Conservation (phyloP, 306 rosid genomes). For the Datisca glomerata region DNA sequence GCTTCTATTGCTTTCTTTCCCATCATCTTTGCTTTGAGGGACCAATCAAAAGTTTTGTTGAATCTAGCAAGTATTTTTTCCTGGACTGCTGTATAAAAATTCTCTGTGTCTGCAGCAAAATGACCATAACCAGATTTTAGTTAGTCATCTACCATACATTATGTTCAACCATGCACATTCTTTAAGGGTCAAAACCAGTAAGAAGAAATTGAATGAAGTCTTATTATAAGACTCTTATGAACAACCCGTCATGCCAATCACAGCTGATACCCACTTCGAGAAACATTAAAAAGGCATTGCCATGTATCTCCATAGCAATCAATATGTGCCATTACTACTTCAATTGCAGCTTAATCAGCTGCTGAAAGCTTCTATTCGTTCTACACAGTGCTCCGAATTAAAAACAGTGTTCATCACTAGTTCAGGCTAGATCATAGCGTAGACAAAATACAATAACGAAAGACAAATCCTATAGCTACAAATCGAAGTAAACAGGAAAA, state of each 20-base stretch:
- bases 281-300: too few relatives aligned
- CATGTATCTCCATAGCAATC: too few relatives aligned
- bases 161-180: neutral
- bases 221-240: neutral
- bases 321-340: too few relatives aligned
- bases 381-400: too few relatives aligned
- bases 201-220: neutral
- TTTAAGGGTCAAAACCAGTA: neutral
- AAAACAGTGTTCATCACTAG: too few relatives aligned
- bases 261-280: too few relatives aligned
- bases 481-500: too few relatives aligned
- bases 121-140: neutral
- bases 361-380: too few relatives aligned
- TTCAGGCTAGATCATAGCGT: too few relatives aligned
- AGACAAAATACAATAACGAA: too few relatives aligned
- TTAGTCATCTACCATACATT: neutral
- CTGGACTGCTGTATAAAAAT: conserved; percentile 76
- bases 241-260: neutral
- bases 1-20: conserved; percentile 90
- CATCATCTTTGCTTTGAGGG: conserved; percentile 84
- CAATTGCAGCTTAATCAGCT: too few relatives aligned
- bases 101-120: conserved; percentile 63
- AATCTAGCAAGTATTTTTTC: conserved; percentile 67
- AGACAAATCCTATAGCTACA: too few relatives aligned
- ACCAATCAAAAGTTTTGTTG: conserved; percentile 82